Percentiles rank a stretch among this genome's conserved stretches.
Conservation (phyloP, 352 stramenopile species). For the Pythium rishiriense region DNA sequence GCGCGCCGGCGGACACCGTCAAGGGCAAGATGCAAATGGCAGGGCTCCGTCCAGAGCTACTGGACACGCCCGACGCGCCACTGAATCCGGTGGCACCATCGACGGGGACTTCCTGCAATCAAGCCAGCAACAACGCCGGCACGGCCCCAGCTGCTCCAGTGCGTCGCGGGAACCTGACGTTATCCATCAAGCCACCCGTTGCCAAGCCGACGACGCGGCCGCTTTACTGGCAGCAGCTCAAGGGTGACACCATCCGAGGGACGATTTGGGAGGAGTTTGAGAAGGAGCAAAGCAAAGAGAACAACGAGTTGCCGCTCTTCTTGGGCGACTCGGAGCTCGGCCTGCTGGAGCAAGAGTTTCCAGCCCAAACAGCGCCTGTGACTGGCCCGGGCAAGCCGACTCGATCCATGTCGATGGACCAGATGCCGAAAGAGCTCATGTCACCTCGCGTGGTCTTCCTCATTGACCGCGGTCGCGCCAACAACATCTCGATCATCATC, state of each 20-base stretch:
- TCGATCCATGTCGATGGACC: constrained; percentile 45
- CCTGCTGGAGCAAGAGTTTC: constrained; percentile 62
- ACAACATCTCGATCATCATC: constrained; percentile 96
- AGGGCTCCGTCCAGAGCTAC: constrained; percentile 49
- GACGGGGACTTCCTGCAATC: constrained; percentile 32
- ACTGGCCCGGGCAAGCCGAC: constrained; percentile 34
- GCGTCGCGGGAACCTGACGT: constrained; percentile 49
- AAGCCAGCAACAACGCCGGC: constrained; percentile 7
- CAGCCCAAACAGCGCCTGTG: constrained; percentile 53
- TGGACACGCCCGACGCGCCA: constrained; percentile 60
- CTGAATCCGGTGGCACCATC: constrained; percentile 25
- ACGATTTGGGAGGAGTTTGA: constrained; percentile 85
- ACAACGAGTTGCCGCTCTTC: constrained; percentile 52
- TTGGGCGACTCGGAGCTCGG: constrained; percentile 52
- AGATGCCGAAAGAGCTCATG: constrained; percentile 34
- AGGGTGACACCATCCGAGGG: constrained; percentile 54
- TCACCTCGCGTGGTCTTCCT: constrained; percentile 73
- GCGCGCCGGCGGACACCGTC: constrained; percentile 50
- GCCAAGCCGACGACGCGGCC: constrained; percentile 60
- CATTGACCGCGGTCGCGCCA: constrained; percentile 68
- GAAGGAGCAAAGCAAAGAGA: constrained; percentile 47
- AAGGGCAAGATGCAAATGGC: constrained; percentile 74
- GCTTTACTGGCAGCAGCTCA: constrained; percentile 80
- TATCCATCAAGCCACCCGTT: constrained; percentile 60
- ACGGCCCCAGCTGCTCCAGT: constrained; percentile 17